These are phyloP conservation scores for Globisporangium mamillatum DNA, from an alignment of 352 stramenopile genomes.

Conservation along the genomic window DNA sequence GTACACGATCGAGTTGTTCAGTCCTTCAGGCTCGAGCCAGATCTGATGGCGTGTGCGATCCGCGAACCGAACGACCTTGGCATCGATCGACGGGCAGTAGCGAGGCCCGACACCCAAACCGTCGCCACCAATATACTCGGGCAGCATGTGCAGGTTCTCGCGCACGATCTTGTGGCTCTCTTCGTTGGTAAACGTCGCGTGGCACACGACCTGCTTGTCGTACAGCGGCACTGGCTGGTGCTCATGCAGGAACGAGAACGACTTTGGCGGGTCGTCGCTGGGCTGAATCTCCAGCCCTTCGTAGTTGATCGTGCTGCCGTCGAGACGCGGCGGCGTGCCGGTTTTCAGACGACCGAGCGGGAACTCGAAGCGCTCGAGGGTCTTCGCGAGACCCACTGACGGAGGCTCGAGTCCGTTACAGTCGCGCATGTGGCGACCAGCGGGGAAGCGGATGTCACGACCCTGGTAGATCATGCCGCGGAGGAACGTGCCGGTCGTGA, in stretches of 20 bases:
- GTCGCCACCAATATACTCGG: constrained; percentile 88
- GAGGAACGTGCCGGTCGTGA: constrained; percentile 98
- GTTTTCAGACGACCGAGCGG: constrained; percentile 95
- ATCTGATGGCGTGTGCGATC: constrained; percentile 84
- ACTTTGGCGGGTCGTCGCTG: constrained; percentile 87
- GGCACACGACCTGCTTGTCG: constrained; percentile 89
- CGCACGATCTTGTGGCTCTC: constrained; percentile 93
- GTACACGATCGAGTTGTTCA: constrained; percentile 97
- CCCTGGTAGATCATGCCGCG: constrained; percentile 96
- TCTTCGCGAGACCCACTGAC: constrained; percentile 92
- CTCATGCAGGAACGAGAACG: constrained; percentile 96
- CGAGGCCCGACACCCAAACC: constrained; percentile 69
- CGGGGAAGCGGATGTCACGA: constrained; percentile 86
- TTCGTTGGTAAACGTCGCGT: constrained; percentile 96
- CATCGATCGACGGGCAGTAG: constrained; percentile 98
- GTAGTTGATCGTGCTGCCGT: constrained; percentile 95
- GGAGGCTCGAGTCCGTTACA: constrained; percentile 91
- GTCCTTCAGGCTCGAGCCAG: constrained; percentile 98
- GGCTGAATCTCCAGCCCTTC: constrained; percentile 89
- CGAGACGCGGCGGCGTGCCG: constrained; percentile 95
- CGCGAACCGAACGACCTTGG: constrained; percentile 90
- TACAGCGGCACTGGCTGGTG: constrained; percentile 63
- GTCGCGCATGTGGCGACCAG: constrained; percentile 90
- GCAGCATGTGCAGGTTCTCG: constrained; percentile 92
- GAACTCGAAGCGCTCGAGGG: constrained; percentile 91